Evolutionary conservation across 2,329 filamentous ascomycete genomes (phyloP).

Genomic region (Paraphaeosphaeria minitans): DNA sequence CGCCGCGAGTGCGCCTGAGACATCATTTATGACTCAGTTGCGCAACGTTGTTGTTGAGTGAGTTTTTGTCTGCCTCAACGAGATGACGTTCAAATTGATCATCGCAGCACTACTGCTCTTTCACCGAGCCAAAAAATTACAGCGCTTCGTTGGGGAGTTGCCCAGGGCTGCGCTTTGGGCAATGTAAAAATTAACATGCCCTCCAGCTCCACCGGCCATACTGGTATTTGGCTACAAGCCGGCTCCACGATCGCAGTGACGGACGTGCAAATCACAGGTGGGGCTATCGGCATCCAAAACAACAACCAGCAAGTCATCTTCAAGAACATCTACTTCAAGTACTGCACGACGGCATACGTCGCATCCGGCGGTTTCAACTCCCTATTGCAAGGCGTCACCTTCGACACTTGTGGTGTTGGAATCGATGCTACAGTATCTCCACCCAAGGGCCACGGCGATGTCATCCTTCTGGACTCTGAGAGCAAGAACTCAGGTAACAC

Average conservation of each 20-base stretch:
- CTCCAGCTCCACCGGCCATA: slow-evolving; percentile 8
- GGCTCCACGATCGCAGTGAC: slow-evolving; percentile 8
- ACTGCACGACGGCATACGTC: slow-evolving; percentile 6
- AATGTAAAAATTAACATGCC: slow-evolving; percentile 10
- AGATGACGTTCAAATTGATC: not conserved
- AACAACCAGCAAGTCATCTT: slow-evolving; percentile 7
- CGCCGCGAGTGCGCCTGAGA: slow-evolving; percentile 2
- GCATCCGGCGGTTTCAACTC: slow-evolving; percentile 6
- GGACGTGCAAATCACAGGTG: slow-evolving; percentile 5
- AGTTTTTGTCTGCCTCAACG: not conserved
- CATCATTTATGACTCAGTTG: slow-evolving; percentile 4
- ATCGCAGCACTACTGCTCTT: not conserved
- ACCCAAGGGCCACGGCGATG: not conserved
- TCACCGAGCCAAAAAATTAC: not conserved
- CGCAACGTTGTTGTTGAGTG: slow-evolving; percentile 6
- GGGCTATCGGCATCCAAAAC: slow-evolving; percentile 7
- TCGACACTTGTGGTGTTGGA: slow-evolving; percentile 5
- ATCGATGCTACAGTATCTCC: not conserved
- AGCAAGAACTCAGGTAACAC: slow-evolving; percentile 7
- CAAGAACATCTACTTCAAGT: slow-evolving; percentile 11
- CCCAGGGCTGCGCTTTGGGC: slow-evolving; percentile 3
- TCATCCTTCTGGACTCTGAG: slow-evolving; percentile 6
- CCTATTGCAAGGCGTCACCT: slow-evolving; percentile 5
- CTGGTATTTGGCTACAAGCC: not conserved
- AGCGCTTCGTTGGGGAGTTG: slow-evolving; percentile 1